phyloP scores from a whole-genome alignment of 306 rosid genomes.

The Cicer arietinum region DNA sequence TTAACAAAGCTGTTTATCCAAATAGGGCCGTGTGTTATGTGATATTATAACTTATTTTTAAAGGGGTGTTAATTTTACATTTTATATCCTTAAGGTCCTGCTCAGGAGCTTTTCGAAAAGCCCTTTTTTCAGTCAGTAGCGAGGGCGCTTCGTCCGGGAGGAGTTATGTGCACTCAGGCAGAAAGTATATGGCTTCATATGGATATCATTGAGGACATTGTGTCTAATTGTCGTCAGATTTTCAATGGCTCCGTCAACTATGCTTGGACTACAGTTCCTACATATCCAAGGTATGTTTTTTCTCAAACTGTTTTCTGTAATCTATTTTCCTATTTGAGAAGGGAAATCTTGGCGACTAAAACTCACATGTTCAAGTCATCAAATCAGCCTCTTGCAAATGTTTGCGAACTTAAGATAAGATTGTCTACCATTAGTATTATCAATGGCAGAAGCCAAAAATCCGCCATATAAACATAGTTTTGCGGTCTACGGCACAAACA shows the following conservation, averaged over 20 bases:
- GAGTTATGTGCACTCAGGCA: slow-evolving; percentile 95
- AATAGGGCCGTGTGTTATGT: background rate
- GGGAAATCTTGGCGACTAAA: background rate
- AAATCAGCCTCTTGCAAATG: background rate
- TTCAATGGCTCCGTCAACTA: slow-evolving; percentile 98
- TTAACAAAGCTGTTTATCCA: too few species aligned
- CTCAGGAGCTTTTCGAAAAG: slow-evolving; percentile 96
- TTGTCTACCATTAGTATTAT: background rate
- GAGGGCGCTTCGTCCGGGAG: slow-evolving; percentile 95
- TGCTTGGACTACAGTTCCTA: slow-evolving; percentile 99
- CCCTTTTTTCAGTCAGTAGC: slow-evolving; percentile 85
- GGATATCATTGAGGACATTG: slow-evolving; percentile 91
- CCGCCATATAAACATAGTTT: background rate
- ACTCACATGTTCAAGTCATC: slow-evolving; percentile 7
- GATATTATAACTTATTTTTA: slow-evolving; percentile 21
- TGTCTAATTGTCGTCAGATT: slow-evolving; percentile 76
- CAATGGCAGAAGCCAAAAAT: background rate
- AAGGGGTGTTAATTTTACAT: slow-evolving; percentile 25
- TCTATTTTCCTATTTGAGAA: slow-evolving; percentile 2
- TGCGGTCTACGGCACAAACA: background rate
- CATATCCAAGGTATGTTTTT: slow-evolving; percentile 82
- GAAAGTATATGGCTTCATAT: slow-evolving; percentile 99
- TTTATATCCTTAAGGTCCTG: slow-evolving; percentile 76
- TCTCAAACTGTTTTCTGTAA: background rate
- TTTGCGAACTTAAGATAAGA: background rate